Evolutionary conservation across 2,329 filamentous ascomycete genomes (phyloP), one percentile per base, ranked within the genome.

Genomic region (Sclerotinia nivalis): DNA sequence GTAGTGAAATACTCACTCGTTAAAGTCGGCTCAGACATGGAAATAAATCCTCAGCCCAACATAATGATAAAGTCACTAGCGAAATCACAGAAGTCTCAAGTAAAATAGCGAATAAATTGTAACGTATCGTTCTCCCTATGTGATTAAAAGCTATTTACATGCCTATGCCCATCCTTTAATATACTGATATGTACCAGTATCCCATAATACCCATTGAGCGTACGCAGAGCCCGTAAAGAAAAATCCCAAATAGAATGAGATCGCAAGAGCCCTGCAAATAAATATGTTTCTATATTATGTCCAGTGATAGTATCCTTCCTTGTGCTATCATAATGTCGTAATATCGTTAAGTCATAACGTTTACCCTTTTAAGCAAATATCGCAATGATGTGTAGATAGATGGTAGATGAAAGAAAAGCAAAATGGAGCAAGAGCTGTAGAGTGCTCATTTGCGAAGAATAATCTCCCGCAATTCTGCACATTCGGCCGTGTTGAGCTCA

Each of bases 101-200:
- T 34, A 8, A 8, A 34, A 34, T 34, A 4, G 34, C 34, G 7
- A 34, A 34, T 34, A 34, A 6, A 8, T 22, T 15, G 28, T 4
- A 9, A 55, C 20, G 2, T 55, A 34, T 9, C 4, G 18, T 55
- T 55, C 31, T 34, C 28, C 15, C 34, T 5, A 18, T 55, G 18
- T 62, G 43, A n/a, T 49, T 62, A 49, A 62, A 60, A 62, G 59
- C 59, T 62, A 49, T 34, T 62, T 49, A 62, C 12, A 62, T 37
- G 28, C 28, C 1, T 28, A 47, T 49, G 28, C 28, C 1, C 43
- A 47, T 62, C 43, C 58, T 45, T 40, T 34, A 22, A 62, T 62
- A 45, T 49, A 62, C 49, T 62, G 20, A 62, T 49, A 62, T 62
- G 18, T 56, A 34, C 31, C 54, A n/a, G 37, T 37, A n/a, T 43